Conservation (phyloP, 495 filamentous ascomycete genomes). For the Penicillium coprophilum region DNA sequence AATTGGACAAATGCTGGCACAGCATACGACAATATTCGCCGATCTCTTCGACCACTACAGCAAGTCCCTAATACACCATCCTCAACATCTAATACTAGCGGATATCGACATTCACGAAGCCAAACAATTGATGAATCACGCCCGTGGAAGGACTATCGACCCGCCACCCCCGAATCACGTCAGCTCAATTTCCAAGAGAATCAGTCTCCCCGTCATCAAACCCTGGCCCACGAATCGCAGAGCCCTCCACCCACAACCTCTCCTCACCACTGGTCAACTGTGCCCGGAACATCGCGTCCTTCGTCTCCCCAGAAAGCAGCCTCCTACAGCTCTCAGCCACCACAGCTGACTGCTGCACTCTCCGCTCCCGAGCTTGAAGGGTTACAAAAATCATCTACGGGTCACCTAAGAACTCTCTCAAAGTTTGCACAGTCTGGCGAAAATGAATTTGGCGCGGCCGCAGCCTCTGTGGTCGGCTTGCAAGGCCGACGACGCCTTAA, state of each 20-base stretch:
- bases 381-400: slow-evolving; percentile 79
- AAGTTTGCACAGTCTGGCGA: slow-evolving; percentile 74
- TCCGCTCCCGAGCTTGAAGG: slow-evolving; percentile 70
- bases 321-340: slow-evolving; percentile 43
- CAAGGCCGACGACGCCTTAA: slow-evolving; percentile 82
- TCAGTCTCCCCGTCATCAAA: slow-evolving; percentile 30
- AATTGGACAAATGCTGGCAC: slow-evolving; percentile 46
- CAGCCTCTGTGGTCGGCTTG: slow-evolving; percentile 82
- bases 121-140: slow-evolving; percentile 45
- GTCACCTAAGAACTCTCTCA: slow-evolving; percentile 85
- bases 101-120: slow-evolving; percentile 42
- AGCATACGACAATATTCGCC: slow-evolving; percentile 70
- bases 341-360: slow-evolving; percentile 48
- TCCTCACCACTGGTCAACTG: slow-evolving; percentile 33
- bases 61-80: slow-evolving; percentile 60
- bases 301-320: slow-evolving; percentile 43
- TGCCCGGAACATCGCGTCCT: slow-evolving; percentile 34
- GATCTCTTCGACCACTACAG: slow-evolving; percentile 74
- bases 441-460: slow-evolving; percentile 65
- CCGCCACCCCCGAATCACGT: slow-evolving; percentile 35
- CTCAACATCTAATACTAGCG: slow-evolving; percentile 28
- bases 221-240: slow-evolving; percentile 24
- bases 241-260: slow-evolving; percentile 36
- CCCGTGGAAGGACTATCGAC: slow-evolving; percentile 37
- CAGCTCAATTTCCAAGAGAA: slow-evolving; percentile 35